These are phyloP conservation scores for Dentipellis fragilis DNA, from an alignment of 768 basidiomycete species.

Conservation along the genomic window DNA sequence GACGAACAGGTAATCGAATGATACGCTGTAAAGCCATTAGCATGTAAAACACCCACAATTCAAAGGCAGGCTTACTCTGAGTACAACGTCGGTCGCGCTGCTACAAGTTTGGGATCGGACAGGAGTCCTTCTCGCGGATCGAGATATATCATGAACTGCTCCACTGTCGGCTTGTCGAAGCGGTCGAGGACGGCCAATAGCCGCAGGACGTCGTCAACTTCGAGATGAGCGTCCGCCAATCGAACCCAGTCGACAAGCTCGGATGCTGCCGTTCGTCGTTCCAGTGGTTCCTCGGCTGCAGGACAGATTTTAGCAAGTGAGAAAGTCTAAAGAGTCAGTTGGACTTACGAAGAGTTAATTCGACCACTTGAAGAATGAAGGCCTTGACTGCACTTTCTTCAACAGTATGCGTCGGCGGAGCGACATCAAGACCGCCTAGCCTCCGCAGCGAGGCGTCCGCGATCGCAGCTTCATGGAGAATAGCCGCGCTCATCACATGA, in stretches of 20 bases:
- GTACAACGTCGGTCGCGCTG: background rate
- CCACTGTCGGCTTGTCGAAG: conserved; percentile 33
- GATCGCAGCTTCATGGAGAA: conserved; percentile 36
- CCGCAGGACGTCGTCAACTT: conserved; percentile 28
- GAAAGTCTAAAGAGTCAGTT: no score
- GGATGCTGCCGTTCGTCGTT: conserved; percentile 32
- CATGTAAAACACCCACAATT: background rate
- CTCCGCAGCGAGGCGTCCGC: conserved; percentile 27
- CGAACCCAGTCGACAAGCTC: conserved; percentile 61
- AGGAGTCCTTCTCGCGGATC: conserved; percentile 32
- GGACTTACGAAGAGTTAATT: conserved; percentile 31
- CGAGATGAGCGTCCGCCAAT: conserved; percentile 28
- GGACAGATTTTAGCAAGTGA: no score
- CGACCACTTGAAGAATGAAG: conserved; percentile 36
- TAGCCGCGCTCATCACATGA: conserved; percentile 19
- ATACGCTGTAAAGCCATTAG: background rate
- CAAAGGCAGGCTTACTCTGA: background rate
- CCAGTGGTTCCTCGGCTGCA: background rate
- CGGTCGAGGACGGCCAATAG: conserved; percentile 29
- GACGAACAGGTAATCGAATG: background rate
- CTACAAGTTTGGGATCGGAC: conserved; percentile 18
- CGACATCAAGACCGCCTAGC: conserved; percentile 14
- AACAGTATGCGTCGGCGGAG: background rate
- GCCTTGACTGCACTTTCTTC: conserved; percentile 21
- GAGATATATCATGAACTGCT: conserved; percentile 32